Conservation (phyloP, 2,329 filamentous ascomycete species). For the Anisogramma anomala region DNA sequence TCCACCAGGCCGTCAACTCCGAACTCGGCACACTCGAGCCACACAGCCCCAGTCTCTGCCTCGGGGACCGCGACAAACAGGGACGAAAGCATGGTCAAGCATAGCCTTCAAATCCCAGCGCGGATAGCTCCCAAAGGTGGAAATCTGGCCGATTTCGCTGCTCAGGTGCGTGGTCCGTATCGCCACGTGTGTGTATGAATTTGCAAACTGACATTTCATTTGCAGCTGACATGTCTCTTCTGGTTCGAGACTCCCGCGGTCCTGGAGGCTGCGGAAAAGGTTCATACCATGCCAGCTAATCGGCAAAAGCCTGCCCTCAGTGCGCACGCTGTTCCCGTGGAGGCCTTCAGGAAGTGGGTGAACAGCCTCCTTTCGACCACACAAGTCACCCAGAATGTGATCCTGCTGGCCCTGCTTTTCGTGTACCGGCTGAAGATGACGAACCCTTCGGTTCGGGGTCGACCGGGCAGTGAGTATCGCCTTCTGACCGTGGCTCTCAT, state of each 20-base stretch:
- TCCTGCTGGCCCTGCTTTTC: conserved; percentile 79
- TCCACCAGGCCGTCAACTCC: conserved; percentile 29
- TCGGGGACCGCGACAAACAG: conserved; percentile 23
- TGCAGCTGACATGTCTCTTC: conserved; percentile 84
- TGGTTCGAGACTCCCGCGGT: conserved; percentile 91
- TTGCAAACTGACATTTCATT: conserved; percentile 9
- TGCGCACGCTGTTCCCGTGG: conserved; percentile 61
- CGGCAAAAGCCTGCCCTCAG: conserved; percentile 43
- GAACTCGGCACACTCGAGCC: conserved; percentile 21
- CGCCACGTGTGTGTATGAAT: too few species aligned
- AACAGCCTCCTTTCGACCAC: conserved; percentile 83
- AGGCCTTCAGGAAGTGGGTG: conserved; percentile 88
- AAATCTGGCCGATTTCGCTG: conserved; percentile 70
- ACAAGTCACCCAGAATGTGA: conserved; percentile 92
- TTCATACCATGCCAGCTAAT: conserved; percentile 31
- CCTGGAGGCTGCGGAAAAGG: conserved; percentile 60
- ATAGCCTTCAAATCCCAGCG: conserved; percentile 59
- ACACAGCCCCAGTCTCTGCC: conserved; percentile 19
- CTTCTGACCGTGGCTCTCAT: conserved; percentile 90
- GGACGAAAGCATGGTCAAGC: conserved; percentile 37
- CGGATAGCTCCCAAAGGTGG: conserved; percentile 67
- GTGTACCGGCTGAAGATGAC: conserved; percentile 86
- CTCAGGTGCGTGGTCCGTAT: conserved; percentile 54
- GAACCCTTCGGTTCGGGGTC: conserved; percentile 81
- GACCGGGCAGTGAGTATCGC: conserved; percentile 85